Evolutionary conservation across 1,284 basidiomycete species (phyloP).

Genomic region (Malassezia restricta): DNA sequence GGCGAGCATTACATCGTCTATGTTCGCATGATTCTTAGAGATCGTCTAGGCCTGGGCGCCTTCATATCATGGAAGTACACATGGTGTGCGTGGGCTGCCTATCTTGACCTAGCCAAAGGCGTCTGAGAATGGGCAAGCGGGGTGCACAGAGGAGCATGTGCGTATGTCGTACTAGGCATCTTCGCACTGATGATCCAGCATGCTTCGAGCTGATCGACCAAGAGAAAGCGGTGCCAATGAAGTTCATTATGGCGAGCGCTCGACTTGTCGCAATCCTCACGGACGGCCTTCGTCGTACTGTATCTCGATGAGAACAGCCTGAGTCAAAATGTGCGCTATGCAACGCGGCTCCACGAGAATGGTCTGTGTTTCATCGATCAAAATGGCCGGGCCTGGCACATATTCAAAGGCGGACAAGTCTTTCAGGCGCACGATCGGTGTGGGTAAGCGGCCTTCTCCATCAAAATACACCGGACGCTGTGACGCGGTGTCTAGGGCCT

Average conservation of each 20-base stretch:
- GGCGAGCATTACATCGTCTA: conserved; percentile 78
- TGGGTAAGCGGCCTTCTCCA: conserved; percentile 60
- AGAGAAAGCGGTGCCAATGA: neutral
- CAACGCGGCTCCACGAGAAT: conserved; percentile 55
- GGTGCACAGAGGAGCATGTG: neutral
- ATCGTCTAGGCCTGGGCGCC: conserved; percentile 52
- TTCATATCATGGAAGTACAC: neutral
- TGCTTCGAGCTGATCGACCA: neutral
- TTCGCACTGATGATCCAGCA: neutral
- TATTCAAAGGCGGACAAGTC: conserved; percentile 59
- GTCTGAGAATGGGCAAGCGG: neutral
- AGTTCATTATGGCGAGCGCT: neutral
- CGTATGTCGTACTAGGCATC: neutral
- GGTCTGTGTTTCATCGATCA: conserved; percentile 84
- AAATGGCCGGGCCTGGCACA: conserved; percentile 69
- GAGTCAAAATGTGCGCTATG: conserved; percentile 24
- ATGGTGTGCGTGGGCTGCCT: neutral
- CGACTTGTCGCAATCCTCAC: neutral
- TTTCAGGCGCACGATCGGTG: conserved; percentile 65
- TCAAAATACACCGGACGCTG: conserved; percentile 65
- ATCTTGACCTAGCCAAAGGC: neutral
- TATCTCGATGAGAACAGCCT: conserved; percentile 30
- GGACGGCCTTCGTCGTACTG: conserved; percentile 12
- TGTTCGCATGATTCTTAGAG: conserved; percentile 69
- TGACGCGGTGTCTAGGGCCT: conserved; percentile 47